These are phyloP conservation scores for Begonia masoniana DNA, from an alignment of 306 rosid species.

Conservation along the genomic window DNA sequence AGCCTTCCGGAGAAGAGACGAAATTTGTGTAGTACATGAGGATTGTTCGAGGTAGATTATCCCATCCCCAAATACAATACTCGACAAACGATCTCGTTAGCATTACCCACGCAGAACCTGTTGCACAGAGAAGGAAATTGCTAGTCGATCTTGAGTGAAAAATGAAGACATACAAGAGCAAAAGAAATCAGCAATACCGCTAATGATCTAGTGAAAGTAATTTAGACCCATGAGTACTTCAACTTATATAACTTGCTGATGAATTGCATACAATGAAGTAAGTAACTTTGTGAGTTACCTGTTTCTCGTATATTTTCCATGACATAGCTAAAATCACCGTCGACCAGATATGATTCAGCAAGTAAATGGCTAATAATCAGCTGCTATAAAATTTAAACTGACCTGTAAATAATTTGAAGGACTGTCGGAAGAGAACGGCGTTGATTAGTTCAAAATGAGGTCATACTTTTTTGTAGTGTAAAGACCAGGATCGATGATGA, in stretches of 20 bases:
- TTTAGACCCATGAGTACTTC: too few relatives aligned
- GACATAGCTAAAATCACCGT: too few relatives aligned
- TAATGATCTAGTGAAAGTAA: too few relatives aligned
- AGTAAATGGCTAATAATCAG: too few relatives aligned
- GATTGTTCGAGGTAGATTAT: conserved; percentile 79
- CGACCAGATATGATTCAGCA: too few relatives aligned
- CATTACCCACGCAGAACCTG: conserved; percentile 97
- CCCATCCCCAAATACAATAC: conserved; percentile 98
- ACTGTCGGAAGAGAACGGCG: conserved; percentile 79
- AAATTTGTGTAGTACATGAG: conserved; percentile 87
- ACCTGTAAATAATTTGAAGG: conserved; percentile 82
- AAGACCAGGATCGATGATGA: conserved; percentile 60
- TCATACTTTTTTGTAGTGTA: conserved; percentile 63
- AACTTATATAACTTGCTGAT: too few relatives aligned
- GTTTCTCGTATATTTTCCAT: too few relatives aligned
- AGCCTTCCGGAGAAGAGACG: conserved; percentile 86
- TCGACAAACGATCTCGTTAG: conserved; percentile 70
- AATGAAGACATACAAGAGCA: too few relatives aligned
- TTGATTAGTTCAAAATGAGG: conserved; percentile 70
- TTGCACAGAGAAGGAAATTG: conserved; percentile 5
- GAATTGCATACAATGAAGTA: too few relatives aligned
- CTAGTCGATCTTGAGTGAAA: too few relatives aligned
- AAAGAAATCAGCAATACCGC: background rate
- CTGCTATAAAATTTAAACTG: conserved; percentile 1
- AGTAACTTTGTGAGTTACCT: too few relatives aligned